Base-by-base conservation (phyloP, 345 rosid species). In the Firmiana major region DNA sequence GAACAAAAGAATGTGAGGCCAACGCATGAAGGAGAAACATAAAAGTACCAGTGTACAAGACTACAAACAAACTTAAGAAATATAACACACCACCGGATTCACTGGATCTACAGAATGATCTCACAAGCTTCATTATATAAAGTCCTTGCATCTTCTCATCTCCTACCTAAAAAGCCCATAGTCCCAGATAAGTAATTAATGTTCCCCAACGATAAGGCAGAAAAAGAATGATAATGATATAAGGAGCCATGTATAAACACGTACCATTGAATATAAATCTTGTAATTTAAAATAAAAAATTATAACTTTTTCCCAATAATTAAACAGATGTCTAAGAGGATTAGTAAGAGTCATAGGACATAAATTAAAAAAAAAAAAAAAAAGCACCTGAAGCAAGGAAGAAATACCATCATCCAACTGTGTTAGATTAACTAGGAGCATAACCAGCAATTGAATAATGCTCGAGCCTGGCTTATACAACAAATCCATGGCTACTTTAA, bases 351-450 rank as follows among this genome's bases (percentile, higher is more conserved):
- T 34, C 13, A 57, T 21, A 68, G 75, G 46, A 2, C 28, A 53
- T 17, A 16, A 73, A n/a, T n/a, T n/a, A 68, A 13, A 12, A 1
- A 34, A 34, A 1, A 38, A n/a, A 75, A 71, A 13, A 10, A 73
- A 42, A 79, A 74, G 80, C 71, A 95, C 99, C 99, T 93, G 98
- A 78, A 95, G 94, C 88, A 95, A 83, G 81, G 89, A 85, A 26
- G 91, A 82, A 79, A 93, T 89, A 42, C 98, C 99, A 65, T 81
- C 84, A 84, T 95, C 98, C 73, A 82, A 76, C 74, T 89, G 98
- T 21, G 98, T 90, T 72, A 95, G 94, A 84, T 95, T 95, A 66
- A 95, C 97, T 17, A 93, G 80, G 74, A 95, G 96, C 99, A 93
- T 93, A 63, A 93, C 97, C 80, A 93, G 85, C 80, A 95, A 79